Evolutionary conservation across 345 rosid genomes (phyloP).

Genomic region (Pugionium dolabratum): DNA sequence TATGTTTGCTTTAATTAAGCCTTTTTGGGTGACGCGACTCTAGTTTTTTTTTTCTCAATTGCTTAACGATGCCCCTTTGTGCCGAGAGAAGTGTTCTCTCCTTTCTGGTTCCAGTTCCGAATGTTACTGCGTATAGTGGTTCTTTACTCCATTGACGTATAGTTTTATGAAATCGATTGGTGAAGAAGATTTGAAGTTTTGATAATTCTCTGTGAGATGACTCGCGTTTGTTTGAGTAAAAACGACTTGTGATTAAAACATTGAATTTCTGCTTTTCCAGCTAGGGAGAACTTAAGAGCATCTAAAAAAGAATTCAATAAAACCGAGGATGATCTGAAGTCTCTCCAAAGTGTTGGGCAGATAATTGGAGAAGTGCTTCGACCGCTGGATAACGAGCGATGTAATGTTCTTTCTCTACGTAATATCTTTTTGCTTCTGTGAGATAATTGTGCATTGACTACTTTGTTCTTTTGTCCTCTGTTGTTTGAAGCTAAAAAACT

Average conservation of each 20-base stretch:
- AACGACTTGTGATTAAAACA: no score
- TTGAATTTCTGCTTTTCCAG: conserved; percentile 41
- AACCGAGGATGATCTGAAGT: conserved; percentile 96
- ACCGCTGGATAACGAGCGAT: conserved; percentile 90
- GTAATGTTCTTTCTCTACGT: conserved; percentile 42
- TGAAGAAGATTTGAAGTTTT: not conserved
- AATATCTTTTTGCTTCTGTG: not conserved
- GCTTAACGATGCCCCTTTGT: no score
- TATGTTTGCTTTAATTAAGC: no score
- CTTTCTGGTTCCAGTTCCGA: no score
- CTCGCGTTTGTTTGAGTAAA: not conserved
- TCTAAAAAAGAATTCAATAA: conserved; percentile 92
- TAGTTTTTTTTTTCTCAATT: no score
- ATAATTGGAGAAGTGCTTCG: conserved; percentile 95
- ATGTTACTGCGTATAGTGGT: no score
- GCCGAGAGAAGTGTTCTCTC: no score
- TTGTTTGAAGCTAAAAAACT: not conserved
- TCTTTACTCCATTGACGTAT: no score
- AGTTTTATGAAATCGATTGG: no score
- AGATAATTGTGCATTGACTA: not conserved
- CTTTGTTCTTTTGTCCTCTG: not conserved
- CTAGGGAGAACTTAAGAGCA: conserved; percentile 70
- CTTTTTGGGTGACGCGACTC: no score
- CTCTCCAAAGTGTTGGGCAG: conserved; percentile 98
- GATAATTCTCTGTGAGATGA: not conserved